These are phyloP conservation scores for Fusarium goolgardi DNA, from an alignment of 2,329 filamentous ascomycete species.

Conservation along the genomic window DNA sequence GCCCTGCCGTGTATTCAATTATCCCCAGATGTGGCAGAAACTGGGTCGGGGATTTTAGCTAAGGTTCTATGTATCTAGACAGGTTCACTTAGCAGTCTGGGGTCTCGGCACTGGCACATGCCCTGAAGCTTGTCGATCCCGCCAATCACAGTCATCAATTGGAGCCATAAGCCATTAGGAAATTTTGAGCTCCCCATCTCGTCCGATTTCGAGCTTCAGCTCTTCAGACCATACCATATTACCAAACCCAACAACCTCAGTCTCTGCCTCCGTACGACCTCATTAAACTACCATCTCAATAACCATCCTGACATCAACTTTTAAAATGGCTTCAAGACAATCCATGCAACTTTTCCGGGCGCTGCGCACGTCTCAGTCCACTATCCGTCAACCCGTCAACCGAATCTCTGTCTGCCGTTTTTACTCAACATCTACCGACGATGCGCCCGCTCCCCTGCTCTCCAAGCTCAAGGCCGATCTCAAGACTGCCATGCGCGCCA, in stretches of 20 bases:
- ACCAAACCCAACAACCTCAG: conserved; percentile 6
- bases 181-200: conserved; percentile 42
- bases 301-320: background rate
- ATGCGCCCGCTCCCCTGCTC: conserved; percentile 60
- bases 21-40: background rate
- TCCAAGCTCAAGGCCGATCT: conserved; percentile 69
- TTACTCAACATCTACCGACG: conserved; percentile 52
- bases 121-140: conserved; percentile 18
- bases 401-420: conserved; percentile 40
- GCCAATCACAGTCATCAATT: conserved; percentile 41
- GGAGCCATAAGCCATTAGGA: conserved; percentile 21
- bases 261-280: background rate
- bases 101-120: conserved; percentile 5
- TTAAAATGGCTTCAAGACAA: conserved; percentile 43
- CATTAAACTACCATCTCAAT: background rate
- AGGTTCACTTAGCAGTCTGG: conserved; percentile 7
- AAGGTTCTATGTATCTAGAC: background rate
- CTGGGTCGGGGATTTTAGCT: background rate
- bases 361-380: conserved; percentile 40
- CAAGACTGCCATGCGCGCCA: conserved; percentile 73
- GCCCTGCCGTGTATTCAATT: background rate
- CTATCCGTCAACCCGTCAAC: conserved; percentile 30
- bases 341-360: conserved; percentile 42
- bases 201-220: conserved; percentile 26
- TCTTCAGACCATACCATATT: conserved; percentile 21